phyloP scores from a whole-genome alignment of 2,329 filamentous ascomycete species.

The Endothia cerciana region DNA sequence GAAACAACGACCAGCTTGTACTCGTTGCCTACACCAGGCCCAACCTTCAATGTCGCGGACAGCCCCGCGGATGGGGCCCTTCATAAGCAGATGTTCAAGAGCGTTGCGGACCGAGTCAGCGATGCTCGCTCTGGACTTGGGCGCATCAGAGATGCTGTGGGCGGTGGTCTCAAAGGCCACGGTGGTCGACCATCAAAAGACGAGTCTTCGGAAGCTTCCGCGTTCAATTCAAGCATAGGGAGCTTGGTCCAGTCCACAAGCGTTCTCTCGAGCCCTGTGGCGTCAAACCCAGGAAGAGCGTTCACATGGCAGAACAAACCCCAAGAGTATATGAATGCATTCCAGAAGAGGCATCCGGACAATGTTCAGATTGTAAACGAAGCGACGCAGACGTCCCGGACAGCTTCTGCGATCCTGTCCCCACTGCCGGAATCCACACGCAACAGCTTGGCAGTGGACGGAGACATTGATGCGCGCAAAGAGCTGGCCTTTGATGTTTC shows the following conservation, averaged over 20 bases:
- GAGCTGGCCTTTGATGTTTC: conserved; percentile 55
- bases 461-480: conserved; percentile 47
- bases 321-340: conserved; percentile 56
- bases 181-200: conserved; percentile 60
- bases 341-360: conserved; percentile 41
- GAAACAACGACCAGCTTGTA: conserved; percentile 52
- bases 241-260: conserved; percentile 43
- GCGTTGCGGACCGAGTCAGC: conserved; percentile 76
- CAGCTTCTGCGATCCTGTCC: conserved; percentile 15
- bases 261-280: conserved; percentile 43
- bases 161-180: conserved; percentile 60
- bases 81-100: conserved; percentile 73
- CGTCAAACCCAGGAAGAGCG: conserved; percentile 46
- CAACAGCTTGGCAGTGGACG: conserved; percentile 20
- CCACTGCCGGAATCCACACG: conserved; percentile 32
- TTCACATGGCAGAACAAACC: conserved; percentile 70
- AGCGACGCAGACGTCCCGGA: conserved; percentile 26
- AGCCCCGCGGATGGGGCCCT: conserved; percentile 57
- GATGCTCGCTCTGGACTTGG: conserved; percentile 83
- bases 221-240: conserved; percentile 41
- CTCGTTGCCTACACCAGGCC: conserved; percentile 48
- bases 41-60: conserved; percentile 52
- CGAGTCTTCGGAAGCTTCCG: conserved; percentile 47
- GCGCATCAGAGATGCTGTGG: conserved; percentile 84
- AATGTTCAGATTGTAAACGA: conserved; percentile 31